These are phyloP conservation scores for Blastocystis sp. DNA, from an alignment of 352 stramenopile species.

Conservation along the genomic window DNA sequence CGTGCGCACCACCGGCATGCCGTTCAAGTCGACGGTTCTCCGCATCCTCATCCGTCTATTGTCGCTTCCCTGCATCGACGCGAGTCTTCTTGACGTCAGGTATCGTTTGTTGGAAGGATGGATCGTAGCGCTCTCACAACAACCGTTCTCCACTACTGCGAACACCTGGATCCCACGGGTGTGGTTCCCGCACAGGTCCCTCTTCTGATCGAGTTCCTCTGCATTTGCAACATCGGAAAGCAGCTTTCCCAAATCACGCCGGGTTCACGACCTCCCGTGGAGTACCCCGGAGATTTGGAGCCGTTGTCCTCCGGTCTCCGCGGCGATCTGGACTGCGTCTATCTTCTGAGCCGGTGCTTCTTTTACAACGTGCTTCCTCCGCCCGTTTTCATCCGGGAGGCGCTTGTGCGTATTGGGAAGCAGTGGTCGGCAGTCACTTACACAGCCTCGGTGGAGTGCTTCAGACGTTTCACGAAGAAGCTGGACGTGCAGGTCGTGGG, in stretches of 20 bases:
- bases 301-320: background rate
- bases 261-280: background rate
- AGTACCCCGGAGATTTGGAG: background rate
- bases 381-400: background rate
- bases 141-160: background rate
- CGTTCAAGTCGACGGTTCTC: constrained; percentile 17
- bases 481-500: background rate
- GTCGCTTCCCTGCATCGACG: background rate
- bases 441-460: background rate
- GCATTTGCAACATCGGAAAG: background rate
- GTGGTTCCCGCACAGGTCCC: background rate
- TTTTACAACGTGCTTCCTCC: background rate
- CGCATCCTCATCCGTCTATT: background rate
- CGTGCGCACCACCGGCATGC: constrained; percentile 2
- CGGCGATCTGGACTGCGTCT: background rate
- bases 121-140: background rate
- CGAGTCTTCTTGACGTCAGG: background rate
- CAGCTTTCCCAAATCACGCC: background rate
- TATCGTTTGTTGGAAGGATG: background rate
- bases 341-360: background rate
- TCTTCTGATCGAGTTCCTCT: constrained; percentile 32
- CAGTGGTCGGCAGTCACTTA: background rate
- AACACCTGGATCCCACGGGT: background rate
- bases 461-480: background rate
- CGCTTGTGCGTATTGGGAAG: background rate